These are phyloP conservation scores for Pseudogymnoascus destructans DNA, from an alignment of 2,329 filamentous ascomycete species.

Conservation along the genomic window DNA sequence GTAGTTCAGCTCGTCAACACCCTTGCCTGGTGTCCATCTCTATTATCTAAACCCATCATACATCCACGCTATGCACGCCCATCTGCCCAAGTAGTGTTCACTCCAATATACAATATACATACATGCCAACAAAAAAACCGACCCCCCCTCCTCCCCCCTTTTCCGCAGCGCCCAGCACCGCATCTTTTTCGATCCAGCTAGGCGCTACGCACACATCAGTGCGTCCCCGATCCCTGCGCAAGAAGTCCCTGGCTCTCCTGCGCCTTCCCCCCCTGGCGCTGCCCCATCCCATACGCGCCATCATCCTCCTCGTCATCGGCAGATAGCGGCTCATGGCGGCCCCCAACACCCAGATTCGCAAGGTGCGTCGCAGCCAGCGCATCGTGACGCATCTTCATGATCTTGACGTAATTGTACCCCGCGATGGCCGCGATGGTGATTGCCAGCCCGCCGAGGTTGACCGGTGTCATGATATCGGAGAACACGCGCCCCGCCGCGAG, in stretches of 20 bases:
- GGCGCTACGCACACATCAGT: not conserved
- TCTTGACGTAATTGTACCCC: constrained; percentile 91
- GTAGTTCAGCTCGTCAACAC: not conserved
- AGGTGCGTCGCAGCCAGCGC: constrained; percentile 42
- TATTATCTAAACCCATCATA: not conserved
- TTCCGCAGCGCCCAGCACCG: not conserved
- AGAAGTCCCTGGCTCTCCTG: not conserved
- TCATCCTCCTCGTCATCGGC: not conserved
- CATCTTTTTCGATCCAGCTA: not conserved
- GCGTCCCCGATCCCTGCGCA: not conserved
- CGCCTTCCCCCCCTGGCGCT: not conserved
- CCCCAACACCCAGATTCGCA: constrained; percentile 8
- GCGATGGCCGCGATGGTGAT: constrained; percentile 79
- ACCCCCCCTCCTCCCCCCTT: no score
- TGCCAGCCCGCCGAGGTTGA: constrained; percentile 80
- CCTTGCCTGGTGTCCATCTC: not conserved
- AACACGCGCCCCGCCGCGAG: constrained; percentile 78
- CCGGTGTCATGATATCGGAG: constrained; percentile 69
- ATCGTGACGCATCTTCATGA: constrained; percentile 73
- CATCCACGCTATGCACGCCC: not conserved
- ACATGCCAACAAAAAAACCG: not conserved
- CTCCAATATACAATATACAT: not conserved
- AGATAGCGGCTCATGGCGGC: not conserved
- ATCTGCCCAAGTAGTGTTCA: not conserved
- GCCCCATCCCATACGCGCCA: not conserved